Percentiles rank a stretch among this genome's conserved stretches.
These are phyloP conservation scores for Salix exigua DNA, from an alignment of 345 rosid genomes.

Conservation along the genomic window DNA sequence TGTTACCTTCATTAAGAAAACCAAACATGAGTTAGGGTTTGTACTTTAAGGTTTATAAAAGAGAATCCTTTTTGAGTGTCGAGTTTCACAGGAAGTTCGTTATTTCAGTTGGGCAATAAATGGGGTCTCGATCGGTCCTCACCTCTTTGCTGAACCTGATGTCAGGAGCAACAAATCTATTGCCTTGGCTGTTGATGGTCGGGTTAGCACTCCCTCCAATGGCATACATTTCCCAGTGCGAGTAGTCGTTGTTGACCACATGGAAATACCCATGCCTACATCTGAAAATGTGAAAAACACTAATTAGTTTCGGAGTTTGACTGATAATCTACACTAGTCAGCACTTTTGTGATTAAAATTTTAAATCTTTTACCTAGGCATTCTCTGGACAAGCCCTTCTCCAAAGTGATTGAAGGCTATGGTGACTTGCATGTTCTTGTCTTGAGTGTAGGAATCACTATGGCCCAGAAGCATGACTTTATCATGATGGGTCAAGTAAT, in stretches of 20 bases:
- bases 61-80: background rate
- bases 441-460: constrained; percentile 25
- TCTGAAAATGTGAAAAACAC: constrained; percentile 5
- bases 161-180: constrained; percentile 28
- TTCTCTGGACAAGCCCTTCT: constrained; percentile 30
- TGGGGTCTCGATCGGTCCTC: background rate
- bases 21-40: background rate
- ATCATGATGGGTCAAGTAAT: constrained; percentile 31
- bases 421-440: constrained; percentile 34
- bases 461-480: constrained; percentile 31
- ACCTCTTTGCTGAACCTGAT: constrained; percentile 26
- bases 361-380: constrained; percentile 21
- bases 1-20: constrained; percentile 11
- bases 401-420: constrained; percentile 34
- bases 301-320: background rate
- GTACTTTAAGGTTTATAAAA: background rate
- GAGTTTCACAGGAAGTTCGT: constrained; percentile 7
- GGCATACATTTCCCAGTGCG: constrained; percentile 35
- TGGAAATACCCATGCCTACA: constrained; percentile 31
- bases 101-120: constrained; percentile 9
- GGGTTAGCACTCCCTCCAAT: constrained; percentile 31
- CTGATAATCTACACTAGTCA: background rate
- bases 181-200: constrained; percentile 29
- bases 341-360: too few relatives aligned
- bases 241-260: constrained; percentile 33